Base-by-base conservation (phyloP, 2,329 filamentous ascomycete genomes). In the Cytospora schulzeri region DNA sequence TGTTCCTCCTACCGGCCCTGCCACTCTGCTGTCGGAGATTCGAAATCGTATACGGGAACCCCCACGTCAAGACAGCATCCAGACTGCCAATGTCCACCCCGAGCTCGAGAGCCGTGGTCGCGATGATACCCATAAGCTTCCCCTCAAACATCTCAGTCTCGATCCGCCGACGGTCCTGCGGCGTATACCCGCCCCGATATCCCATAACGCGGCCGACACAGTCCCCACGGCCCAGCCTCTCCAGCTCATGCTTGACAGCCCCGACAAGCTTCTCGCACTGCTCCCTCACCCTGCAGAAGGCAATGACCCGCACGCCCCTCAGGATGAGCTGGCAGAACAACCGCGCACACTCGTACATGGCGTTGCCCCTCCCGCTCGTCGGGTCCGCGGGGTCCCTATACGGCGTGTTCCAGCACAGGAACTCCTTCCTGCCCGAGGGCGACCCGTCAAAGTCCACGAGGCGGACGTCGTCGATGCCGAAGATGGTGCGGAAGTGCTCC, bases 131-230 rank as follows among this genome's bases (percentile, higher is more conserved):
- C 66, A 97, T 83, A 1, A 99, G 82, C 71, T 93, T 95, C 0
- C 95, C 95, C 63, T 96, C 91, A 70, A 99, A 99, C 95, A 99
- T 98, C 73, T 98, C 93, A 29, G 85, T 87, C 75, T 99, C 95
- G 65, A 99, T 97, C 63, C 85, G 83, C 22, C 95, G 86, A 63
- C 95, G 85, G 72, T 99, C 95, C 74, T 96, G 91, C 2, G 94
- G 88, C 3, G 93, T 97, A 73, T 99, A 99, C 0, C 95, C 95
- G 28, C 95, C 95, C 67, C 95, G 88, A 73, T 99, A 99, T 0
- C 91, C 92, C 93, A 97, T 97, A 1, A 99, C 92, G 55, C 94
- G 83, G 31, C 85, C 85, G 71, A 87, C 86, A 45, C 92, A 89
- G 71, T 96, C 93, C 3, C 85, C 77, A 51, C 92, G 84, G 28